phyloP scores from a whole-genome alignment of 2,329 filamentous ascomycete genomes.

The Phyllosticta citribraziliensis region DNA sequence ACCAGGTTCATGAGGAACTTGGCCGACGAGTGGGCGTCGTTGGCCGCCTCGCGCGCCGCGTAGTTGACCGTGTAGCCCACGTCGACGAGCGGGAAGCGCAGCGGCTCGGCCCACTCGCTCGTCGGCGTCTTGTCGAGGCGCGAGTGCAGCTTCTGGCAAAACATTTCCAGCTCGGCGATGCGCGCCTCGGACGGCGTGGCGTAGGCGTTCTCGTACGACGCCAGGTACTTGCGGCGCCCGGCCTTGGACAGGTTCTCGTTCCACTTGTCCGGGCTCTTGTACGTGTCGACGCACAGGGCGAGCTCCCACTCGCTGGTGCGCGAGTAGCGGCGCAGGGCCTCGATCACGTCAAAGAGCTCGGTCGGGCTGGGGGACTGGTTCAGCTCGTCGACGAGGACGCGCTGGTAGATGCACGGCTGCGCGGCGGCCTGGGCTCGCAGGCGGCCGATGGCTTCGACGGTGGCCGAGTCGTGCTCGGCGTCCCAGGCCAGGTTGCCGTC shows the following conservation, averaged over 20 bases:
- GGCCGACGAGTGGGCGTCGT: constrained; percentile 1
- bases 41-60: constrained; percentile 1
- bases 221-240: constrained; percentile 9
- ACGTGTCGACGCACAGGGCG: constrained; percentile 1
- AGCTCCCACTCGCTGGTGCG: constrained; percentile 10
- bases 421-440: constrained; percentile 3
- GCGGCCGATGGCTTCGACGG: constrained; percentile 1
- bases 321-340: constrained; percentile 8
- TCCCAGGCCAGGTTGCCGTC: constrained; percentile 12
- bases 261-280: neutral
- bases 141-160: constrained; percentile 8
- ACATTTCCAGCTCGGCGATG: constrained; percentile 9
- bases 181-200: neutral
- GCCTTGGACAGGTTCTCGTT: constrained; percentile 8
- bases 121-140: constrained; percentile 9
- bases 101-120: constrained; percentile 5
- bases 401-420: constrained; percentile 11
- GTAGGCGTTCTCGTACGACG: neutral
- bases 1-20: constrained; percentile 10
- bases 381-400: constrained; percentile 11
- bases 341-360: constrained; percentile 10
- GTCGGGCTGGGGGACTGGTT: constrained; percentile 9
- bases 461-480: constrained; percentile 8
- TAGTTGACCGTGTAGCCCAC: constrained; percentile 10
- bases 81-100: constrained; percentile 11